Conservation (phyloP, 1,284 basidiomycete species). For the Rhodotorula sp. region DNA sequence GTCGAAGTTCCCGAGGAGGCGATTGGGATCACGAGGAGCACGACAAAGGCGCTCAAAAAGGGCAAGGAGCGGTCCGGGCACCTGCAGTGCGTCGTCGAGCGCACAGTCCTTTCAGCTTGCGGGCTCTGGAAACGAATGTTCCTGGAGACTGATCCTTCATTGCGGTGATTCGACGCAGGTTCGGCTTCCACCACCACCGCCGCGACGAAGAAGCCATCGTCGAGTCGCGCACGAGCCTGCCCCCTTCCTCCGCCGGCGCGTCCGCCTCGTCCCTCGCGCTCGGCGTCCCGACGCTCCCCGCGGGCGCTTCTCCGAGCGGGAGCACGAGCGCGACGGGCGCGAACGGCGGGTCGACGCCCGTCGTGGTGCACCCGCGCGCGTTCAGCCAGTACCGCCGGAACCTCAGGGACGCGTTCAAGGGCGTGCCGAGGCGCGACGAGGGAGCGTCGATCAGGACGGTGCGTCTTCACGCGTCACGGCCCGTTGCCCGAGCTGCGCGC, state of each 20-base stretch:
- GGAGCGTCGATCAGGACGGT: slow-evolving; percentile 10
- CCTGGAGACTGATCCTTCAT: background rate
- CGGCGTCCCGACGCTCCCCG: background rate
- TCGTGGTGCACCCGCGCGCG: slow-evolving; percentile 4
- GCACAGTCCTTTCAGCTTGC: background rate
- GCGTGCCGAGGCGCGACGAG: background rate
- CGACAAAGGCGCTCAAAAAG: slow-evolving; percentile 19
- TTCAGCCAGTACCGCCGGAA: slow-evolving; percentile 11
- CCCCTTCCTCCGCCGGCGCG: background rate
- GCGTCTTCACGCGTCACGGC: background rate
- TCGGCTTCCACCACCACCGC: slow-evolving; percentile 19
- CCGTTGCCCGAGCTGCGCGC: background rate
- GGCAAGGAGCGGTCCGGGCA: slow-evolving; percentile 1
- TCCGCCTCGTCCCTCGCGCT: background rate
- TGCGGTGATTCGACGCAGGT: background rate
- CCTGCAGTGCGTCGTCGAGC: slow-evolving; percentile 7
- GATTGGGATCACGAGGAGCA: background rate
- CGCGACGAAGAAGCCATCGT: slow-evolving; percentile 21
- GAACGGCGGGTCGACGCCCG: background rate
- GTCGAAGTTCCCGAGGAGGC: slow-evolving; percentile 35
- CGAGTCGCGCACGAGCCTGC: slow-evolving; percentile 5
- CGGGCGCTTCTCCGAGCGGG: background rate
- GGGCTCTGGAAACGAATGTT: too few relatives aligned
- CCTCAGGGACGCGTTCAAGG: slow-evolving; percentile 17
- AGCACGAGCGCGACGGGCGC: background rate